A percentile compares a stretch with the other conserved stretches of the same genome.
Conservation (phyloP, 1,139 yeast species). For the Arxiozyma telluris region DNA sequence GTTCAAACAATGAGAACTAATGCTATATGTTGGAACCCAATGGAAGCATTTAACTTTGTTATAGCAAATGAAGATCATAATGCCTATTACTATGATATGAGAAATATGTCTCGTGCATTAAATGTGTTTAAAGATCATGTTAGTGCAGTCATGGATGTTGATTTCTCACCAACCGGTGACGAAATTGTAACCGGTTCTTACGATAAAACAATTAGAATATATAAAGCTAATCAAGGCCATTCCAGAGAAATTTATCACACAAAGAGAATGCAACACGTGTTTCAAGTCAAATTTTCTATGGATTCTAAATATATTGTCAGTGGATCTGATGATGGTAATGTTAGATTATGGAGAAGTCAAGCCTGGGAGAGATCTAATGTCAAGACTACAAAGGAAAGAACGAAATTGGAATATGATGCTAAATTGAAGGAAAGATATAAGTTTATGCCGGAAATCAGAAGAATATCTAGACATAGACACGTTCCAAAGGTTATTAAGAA, state of each 20-base stretch:
- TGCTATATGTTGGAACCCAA: constrained; percentile 91
- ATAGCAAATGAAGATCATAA: constrained; percentile 94
- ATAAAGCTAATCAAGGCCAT: constrained; percentile 70
- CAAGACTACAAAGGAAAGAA: constrained; percentile 70
- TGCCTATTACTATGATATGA: constrained; percentile 91
- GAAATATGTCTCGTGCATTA: constrained; percentile 68
- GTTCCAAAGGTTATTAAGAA: constrained; percentile 79
- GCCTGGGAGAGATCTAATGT: constrained; percentile 80
- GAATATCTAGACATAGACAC: constrained; percentile 88
- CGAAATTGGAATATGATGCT: constrained; percentile 80
- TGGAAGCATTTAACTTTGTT: constrained; percentile 93
- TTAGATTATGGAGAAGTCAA: constrained; percentile 82
- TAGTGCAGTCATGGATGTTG: constrained; percentile 89
- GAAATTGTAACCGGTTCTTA: constrained; percentile 93
- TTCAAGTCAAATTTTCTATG: constrained; percentile 74
- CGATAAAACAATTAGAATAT: constrained; percentile 85
- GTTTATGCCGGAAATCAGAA: constrained; percentile 91
- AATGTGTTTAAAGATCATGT: constrained; percentile 94
- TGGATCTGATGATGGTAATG: constrained; percentile 95
- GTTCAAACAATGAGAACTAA: constrained; percentile 78
- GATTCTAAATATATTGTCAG: constrained; percentile 80
- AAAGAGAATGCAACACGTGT: constrained; percentile 93
- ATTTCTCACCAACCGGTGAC: constrained; percentile 94
- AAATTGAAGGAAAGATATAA: constrained; percentile 87
- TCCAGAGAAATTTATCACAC: constrained; percentile 94